Percentiles rank a stretch among this genome's conserved stretches.
Conservation (phyloP, 306 rosid species). For the Hippophae gyantsensis region DNA sequence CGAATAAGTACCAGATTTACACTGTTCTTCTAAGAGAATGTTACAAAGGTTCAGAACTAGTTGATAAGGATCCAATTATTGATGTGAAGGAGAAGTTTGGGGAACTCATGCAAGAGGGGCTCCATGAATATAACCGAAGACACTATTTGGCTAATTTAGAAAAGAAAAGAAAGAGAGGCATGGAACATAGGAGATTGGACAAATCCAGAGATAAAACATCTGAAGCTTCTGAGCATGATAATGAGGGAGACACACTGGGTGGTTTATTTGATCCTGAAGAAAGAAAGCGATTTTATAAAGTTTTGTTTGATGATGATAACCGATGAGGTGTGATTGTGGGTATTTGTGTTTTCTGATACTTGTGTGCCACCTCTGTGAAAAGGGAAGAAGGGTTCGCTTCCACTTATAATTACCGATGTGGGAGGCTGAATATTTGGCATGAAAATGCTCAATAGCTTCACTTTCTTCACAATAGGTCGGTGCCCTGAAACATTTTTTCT, state of each 20-base stretch:
- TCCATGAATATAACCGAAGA: constrained; percentile 73
- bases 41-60: constrained; percentile 50
- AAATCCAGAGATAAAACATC: constrained; percentile 22
- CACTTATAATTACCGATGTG: too few relatives aligned
- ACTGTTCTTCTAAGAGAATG: constrained; percentile 73
- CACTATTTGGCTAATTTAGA: constrained; percentile 40
- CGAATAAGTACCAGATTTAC: constrained; percentile 68
- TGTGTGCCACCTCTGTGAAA: too few relatives aligned
- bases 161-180: constrained; percentile 48
- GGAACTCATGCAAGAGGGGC: constrained; percentile 89
- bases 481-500: too few relatives aligned
- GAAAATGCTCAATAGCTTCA: too few relatives aligned
- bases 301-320: constrained; percentile 65
- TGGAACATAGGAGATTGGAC: constrained; percentile 35
- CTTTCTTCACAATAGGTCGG: too few relatives aligned
- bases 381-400: too few relatives aligned
- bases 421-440: too few relatives aligned
- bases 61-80: constrained; percentile 69
- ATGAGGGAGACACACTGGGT: constrained; percentile 35
- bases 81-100: constrained; percentile 73
- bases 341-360: too few relatives aligned
- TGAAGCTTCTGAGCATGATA: constrained; percentile 29
- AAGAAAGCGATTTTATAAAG: constrained; percentile 73
- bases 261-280: constrained; percentile 80
- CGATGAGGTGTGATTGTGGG: neutral